Conservation (phyloP, 768 basidiomycete genomes). For the Podaxis carcinomalis region DNA sequence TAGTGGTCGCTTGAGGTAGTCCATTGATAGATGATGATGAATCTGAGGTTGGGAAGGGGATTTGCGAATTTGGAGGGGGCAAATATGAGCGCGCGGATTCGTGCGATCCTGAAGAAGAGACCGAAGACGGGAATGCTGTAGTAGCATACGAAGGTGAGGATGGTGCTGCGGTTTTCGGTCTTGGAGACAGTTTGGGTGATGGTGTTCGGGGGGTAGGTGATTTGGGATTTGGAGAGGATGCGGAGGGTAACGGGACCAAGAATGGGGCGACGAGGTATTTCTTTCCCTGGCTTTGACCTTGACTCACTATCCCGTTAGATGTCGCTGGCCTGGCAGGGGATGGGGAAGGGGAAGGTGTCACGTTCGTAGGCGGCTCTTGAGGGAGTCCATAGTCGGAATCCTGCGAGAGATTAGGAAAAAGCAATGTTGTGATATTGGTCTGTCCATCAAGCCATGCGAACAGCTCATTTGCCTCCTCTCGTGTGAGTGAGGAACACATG, state of each 20-base stretch:
- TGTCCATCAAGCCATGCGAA: constrained; percentile 42
- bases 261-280: constrained; percentile 6
- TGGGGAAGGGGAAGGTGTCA: neutral
- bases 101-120: neutral
- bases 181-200: neutral
- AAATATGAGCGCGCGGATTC: constrained; percentile 14
- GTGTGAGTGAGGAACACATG: constrained; percentile 25
- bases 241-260: neutral
- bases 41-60: neutral
- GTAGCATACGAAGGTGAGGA: constrained; percentile 7
- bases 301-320: neutral
- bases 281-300: neutral
- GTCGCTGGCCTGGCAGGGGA: neutral
- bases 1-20: neutral
- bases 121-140: constrained; percentile 14
- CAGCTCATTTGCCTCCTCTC: constrained; percentile 27
- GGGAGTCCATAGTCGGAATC: constrained; percentile 12
- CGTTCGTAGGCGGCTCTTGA: neutral
- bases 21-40: neutral
- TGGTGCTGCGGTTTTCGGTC: constrained; percentile 7
- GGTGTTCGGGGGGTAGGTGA: neutral
- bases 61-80: neutral
- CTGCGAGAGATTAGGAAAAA: constrained; percentile 35
- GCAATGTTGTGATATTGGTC: constrained; percentile 33
- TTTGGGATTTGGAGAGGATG: neutral